Conservation (phyloP, 2,329 filamentous ascomycete genomes). For the Trichoderma sp. region DNA sequence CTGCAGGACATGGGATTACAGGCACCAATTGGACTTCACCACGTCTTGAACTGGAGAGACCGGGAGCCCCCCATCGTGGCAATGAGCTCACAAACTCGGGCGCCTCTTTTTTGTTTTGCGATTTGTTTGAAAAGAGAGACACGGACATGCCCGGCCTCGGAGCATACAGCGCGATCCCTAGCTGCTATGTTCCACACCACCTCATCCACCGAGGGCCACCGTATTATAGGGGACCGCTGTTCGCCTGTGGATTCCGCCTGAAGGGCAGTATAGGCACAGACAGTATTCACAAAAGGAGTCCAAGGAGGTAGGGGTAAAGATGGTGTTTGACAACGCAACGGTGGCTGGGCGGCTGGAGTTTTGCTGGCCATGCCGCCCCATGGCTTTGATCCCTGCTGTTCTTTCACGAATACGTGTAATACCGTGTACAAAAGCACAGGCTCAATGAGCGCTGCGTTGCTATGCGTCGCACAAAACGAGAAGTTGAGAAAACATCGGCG, state of each 20-base stretch:
- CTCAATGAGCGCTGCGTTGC: background rate
- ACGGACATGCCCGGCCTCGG: constrained; percentile 9
- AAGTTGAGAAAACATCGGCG: background rate
- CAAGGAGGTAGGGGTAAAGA: background rate
- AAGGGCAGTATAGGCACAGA: background rate
- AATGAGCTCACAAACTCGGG: background rate
- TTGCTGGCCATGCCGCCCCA: background rate
- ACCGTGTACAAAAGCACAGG: background rate
- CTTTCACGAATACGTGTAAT: background rate
- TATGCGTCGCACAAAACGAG: background rate
- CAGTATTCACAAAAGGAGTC: background rate
- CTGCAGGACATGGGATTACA: constrained; percentile 1
- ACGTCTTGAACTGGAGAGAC: constrained; percentile 22
- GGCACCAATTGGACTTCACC: constrained; percentile 26
- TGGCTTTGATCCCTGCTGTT: constrained; percentile 1
- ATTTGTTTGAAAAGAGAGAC: background rate
- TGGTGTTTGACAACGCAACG: constrained; percentile 1
- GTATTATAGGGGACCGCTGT: background rate
- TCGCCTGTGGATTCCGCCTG: background rate
- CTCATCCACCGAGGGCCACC: constrained; percentile 8
- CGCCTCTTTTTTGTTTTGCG: background rate
- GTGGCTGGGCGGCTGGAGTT: constrained; percentile 3
- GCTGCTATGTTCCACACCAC: constrained; percentile 15
- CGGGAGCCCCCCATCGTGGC: constrained; percentile 10
- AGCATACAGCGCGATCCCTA: background rate